phyloP scores from a whole-genome alignment of 2,329 filamentous ascomycete genomes.

The Fusarium sp. region DNA sequence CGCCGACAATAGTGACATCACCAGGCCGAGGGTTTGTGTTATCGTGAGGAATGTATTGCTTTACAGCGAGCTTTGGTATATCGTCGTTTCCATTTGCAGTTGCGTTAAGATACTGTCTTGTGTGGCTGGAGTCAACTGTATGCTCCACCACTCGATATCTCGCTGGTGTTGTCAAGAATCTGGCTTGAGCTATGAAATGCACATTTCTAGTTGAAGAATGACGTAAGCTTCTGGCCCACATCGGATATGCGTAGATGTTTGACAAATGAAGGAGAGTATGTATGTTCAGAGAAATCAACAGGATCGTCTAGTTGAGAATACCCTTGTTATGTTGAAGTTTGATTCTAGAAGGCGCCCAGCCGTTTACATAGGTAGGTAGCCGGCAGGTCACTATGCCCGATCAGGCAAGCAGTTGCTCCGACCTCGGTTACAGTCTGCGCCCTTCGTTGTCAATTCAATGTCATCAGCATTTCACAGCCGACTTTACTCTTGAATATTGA shows the following conservation, averaged over 20 bases:
- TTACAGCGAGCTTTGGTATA: background rate
- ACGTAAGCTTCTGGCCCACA: background rate
- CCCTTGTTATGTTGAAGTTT: background rate
- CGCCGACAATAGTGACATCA: constrained; percentile 1
- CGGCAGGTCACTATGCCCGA: background rate
- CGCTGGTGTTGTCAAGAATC: background rate
- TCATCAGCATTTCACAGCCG: too few relatives aligned
- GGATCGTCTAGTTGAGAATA: background rate
- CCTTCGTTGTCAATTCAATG: background rate
- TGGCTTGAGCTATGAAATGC: background rate
- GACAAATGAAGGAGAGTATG: too few relatives aligned
- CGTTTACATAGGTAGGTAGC: background rate
- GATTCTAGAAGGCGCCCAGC: background rate
- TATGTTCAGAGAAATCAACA: too few relatives aligned
- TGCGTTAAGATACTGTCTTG: background rate
- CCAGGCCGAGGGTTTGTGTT: background rate
- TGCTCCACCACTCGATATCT: background rate
- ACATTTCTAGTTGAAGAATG: too few relatives aligned
- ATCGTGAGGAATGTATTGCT: constrained; percentile 1
- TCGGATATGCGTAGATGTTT: background rate
- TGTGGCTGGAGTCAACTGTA: background rate
- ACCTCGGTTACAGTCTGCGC: background rate
- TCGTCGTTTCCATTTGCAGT: background rate
- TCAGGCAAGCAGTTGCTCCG: background rate
- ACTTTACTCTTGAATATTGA: too few relatives aligned